Base-by-base conservation (phyloP, 1,284 basidiomycete species). In the Sporisorium scitamineum region DNA sequence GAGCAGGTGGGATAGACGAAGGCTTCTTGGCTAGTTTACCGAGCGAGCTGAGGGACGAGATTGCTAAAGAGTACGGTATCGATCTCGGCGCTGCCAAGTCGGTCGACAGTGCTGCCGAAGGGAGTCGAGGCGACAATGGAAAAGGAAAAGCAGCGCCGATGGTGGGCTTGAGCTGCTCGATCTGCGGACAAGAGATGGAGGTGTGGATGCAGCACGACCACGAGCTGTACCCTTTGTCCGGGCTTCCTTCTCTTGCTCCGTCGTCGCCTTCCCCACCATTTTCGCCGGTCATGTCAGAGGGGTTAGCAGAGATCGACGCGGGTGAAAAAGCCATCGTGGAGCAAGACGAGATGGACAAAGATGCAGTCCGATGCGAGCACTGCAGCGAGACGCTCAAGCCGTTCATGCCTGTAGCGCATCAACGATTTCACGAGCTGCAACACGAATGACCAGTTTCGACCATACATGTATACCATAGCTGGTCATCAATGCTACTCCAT, bases 161-260 rank as follows among this genome's bases (percentile, higher is more conserved):
- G 0, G 51, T 47, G 2, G 24, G 32, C 16, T 22, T 67, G 52
- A 42, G 14, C 13, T 80, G 79, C 41, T 13, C 37, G 2, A 8
- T 47, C 2, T 80, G 79, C 29, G 79, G 67, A 10, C 37, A 61
- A 18, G 53, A 31, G 42, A 79, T 79, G 77, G 45, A 56, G 27
- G 59, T 77, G 0, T 82, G 75, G 75, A 74, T 82, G 51, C 80
- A 80, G 67, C 80, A 82, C 62, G 80, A 82, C 51, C 79, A 82
- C 44, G 78, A 73, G 9, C 29, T 57, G 20, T 81, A 72, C 54
- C 80, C 78, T 18, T 8, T 51, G 18, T 34, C 55, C 0, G 80
- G 80, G 13, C 42, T 80, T 11, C 78, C 80, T 5, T 2, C 26
- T n/a, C 42, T 2, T 0, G 6, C 42, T 5, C n/a, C 34, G 1